A percentile compares a stretch with the other conserved stretches of the same genome.
phyloP scores from a whole-genome alignment of 352 stramenopile species.

The Globisporangium parvum region DNA sequence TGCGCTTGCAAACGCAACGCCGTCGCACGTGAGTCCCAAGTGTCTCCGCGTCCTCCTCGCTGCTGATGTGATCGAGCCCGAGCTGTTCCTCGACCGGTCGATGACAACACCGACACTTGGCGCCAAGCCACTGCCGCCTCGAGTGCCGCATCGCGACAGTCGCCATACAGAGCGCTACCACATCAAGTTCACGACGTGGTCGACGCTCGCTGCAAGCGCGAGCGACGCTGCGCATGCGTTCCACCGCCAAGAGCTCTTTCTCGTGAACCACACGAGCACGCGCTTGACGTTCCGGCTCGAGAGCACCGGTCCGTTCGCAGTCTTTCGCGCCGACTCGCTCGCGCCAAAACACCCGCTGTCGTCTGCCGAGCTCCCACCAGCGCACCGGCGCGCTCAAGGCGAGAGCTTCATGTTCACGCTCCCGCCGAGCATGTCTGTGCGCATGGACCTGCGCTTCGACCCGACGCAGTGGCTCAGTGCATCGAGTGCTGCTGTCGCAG shows the following conservation, averaged over 20 bases:
- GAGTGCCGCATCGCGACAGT: neutral
- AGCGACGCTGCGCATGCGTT: conserved; percentile 26
- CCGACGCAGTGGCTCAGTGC: conserved; percentile 11
- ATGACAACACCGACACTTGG: neutral
- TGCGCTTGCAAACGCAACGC: conserved; percentile 1
- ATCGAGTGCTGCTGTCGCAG: neutral
- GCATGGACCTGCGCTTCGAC: conserved; percentile 58
- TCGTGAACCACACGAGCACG: conserved; percentile 55
- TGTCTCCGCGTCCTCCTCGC: conserved; percentile 56
- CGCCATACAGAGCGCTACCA: conserved; percentile 20
- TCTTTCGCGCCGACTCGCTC: conserved; percentile 56
- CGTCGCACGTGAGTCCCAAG: conserved; percentile 27
- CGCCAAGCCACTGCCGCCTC: neutral
- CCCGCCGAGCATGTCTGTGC: conserved; percentile 59
- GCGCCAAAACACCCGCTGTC: conserved; percentile 59
- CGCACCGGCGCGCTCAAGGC: conserved; percentile 46
- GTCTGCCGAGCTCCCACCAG: conserved; percentile 37
- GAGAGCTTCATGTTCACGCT: conserved; percentile 70
- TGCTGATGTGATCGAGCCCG: conserved; percentile 56
- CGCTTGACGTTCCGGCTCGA: conserved; percentile 70
- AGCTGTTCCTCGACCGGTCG: conserved; percentile 53
- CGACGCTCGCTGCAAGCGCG: conserved; percentile 27
- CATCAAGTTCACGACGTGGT: conserved; percentile 76
- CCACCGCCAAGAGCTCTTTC: conserved; percentile 42
- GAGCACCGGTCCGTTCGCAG: conserved; percentile 48